Base-by-base conservation (phyloP, 345 rosid genomes). In the Fremontodendron californicum region DNA sequence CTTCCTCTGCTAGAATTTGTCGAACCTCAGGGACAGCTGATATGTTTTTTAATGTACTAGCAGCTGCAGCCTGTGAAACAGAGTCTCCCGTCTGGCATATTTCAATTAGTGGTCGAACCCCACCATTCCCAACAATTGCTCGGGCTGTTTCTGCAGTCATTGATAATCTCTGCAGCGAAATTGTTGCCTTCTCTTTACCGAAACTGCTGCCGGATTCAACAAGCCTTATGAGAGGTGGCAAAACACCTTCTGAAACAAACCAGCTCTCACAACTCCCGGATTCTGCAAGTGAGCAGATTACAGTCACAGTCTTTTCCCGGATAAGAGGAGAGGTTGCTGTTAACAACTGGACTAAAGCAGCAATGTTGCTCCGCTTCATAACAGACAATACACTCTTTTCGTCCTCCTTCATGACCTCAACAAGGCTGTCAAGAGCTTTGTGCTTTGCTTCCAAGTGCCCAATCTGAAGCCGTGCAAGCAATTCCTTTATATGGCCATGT, bases 391-490 rank as follows among this genome's bases (percentile, higher is more conserved):
- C 88, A 61, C 80, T 71, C 60, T n/a, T n/a, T n/a, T n/a, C n/a
- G n/a, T n/a, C n/a, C n/a, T 95, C 96, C 83, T 90, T 92, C 99
- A 93, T 89, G 52, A 88, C 76, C 69, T 92, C 93, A 0, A 90
- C 87, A 1, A 95, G 86, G 45, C 82, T 76, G 76, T 90, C 97
- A 9, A 95, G 90, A 6, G 99, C 99, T 79, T 79, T 88, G 57
- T 92, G 97, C 80, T 95, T 93, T 0, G 98, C 90, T 81, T 95
- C 99, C 90, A 93, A 78, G 68, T 93, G 94, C 51, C 99, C 97
- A 12, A 95, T 93, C 81, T 95, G 99, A 80, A 95, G 97, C 73
- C 99, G 83, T 10, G 98, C 97, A 42, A 93, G 92, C 81, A 95
- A 77, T 68, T 95, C 99, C 80, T 82, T 87, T 27, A 88, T 71